These are phyloP conservation scores for Phytophthora crassamura DNA, from an alignment of 352 stramenopile species.

Conservation along the genomic window DNA sequence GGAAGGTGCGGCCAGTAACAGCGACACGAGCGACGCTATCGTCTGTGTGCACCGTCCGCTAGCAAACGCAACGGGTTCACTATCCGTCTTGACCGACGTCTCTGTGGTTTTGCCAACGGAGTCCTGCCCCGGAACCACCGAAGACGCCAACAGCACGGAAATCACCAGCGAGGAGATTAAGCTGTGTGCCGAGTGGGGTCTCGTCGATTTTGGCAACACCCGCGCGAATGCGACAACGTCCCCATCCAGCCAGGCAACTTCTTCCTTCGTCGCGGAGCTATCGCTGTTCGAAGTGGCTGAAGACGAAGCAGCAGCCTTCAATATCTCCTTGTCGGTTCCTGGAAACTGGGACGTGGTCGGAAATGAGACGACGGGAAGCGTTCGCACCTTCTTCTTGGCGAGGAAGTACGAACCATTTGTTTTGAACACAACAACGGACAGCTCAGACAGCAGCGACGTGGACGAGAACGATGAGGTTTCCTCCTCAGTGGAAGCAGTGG, in stretches of 20 bases:
- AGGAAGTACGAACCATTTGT: constrained; percentile 28
- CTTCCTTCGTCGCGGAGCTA: constrained; percentile 37
- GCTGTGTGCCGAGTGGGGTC: constrained; percentile 32
- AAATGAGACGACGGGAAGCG: constrained; percentile 14
- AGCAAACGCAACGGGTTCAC: constrained; percentile 19
- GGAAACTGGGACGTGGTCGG: constrained; percentile 35
- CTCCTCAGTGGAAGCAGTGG: constrained; percentile 35
- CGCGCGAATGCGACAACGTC: constrained; percentile 12
- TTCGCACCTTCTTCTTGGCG: constrained; percentile 34
- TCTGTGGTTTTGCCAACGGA: constrained; percentile 25
- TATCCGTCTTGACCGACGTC: constrained; percentile 33
- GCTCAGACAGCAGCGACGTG: not conserved
- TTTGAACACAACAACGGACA: constrained; percentile 12
- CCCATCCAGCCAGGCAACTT: constrained; percentile 23
- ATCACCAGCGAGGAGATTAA: constrained; percentile 33
- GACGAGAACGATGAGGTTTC: constrained; percentile 21
- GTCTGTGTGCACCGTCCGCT: constrained; percentile 37
- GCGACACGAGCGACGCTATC: constrained; percentile 27
- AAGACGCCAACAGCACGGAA: constrained; percentile 27
- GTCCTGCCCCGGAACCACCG: constrained; percentile 15
- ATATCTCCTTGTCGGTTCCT: constrained; percentile 29
- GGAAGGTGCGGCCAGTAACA: constrained; percentile 17
- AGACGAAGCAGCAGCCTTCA: constrained; percentile 25
- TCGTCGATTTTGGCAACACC: constrained; percentile 24
- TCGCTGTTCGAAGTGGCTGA: constrained; percentile 31